These are phyloP conservation scores for Geranium incanum DNA, from an alignment of 441 rosid species.

Conservation along the genomic window DNA sequence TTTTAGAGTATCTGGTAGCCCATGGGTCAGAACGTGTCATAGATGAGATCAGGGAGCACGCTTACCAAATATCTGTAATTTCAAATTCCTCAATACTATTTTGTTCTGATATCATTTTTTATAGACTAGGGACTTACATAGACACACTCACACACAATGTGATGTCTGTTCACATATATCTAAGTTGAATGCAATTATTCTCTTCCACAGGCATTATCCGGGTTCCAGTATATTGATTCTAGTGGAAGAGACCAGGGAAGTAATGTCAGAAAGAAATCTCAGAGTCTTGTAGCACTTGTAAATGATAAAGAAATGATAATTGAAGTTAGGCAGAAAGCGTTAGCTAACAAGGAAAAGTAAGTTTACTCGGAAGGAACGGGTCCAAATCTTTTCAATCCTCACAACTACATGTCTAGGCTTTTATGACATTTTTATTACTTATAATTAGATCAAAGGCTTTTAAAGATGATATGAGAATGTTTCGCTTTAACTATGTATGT, in stretches of 20 bases:
- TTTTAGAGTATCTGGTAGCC: conserved; percentile 91
- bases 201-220: conserved; percentile 59
- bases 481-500: background rate
- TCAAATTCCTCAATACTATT: conserved; percentile 10
- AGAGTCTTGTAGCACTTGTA: conserved; percentile 77
- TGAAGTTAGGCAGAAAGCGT: conserved; percentile 92
- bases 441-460: background rate
- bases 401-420: background rate
- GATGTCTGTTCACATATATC: background rate
- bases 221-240: conserved; percentile 91
- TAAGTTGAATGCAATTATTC: conserved; percentile 8
- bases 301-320: conserved; percentile 85
- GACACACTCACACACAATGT: background rate
- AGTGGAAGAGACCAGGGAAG: conserved; percentile 94
- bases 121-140: too few species aligned
- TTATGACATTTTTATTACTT: background rate
- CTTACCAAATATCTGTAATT: conserved; percentile 84
- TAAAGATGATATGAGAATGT: background rate
- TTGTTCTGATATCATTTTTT: background rate
- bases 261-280: conserved; percentile 93
- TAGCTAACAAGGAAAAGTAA: conserved; percentile 84
- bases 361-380: conserved; percentile 23
- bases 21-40: conserved; percentile 93
- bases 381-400: conserved; percentile 4
- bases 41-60: conserved; percentile 84